Percentiles rank a stretch among this genome's conserved stretches.
Evolutionary conservation across 148 eudicot species (phyloP).

Genomic region (Rhododendron vialii): DNA sequence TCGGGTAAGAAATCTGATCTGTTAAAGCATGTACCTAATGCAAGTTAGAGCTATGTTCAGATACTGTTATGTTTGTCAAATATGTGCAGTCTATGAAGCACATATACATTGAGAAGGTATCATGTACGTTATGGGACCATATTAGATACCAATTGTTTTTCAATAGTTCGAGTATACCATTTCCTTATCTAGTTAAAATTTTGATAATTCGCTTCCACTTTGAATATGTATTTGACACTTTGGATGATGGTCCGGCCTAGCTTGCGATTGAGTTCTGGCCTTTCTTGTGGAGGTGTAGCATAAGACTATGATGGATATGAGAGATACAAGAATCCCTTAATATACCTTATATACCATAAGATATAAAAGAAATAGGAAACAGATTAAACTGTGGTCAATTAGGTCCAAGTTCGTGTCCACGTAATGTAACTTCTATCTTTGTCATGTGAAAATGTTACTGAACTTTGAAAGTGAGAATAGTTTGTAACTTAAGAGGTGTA

Average conservation of each 20-base stretch:
- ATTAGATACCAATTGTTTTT: not conserved
- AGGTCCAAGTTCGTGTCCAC: not conserved
- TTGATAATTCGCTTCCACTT: not conserved
- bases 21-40: not conserved
- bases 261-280: not conserved
- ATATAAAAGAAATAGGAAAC: not conserved
- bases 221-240: not conserved
- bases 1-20: constrained; percentile 54
- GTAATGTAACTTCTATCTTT: not conserved
- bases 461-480: not conserved
- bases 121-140: too few species aligned
- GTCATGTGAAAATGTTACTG: not conserved
- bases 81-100: not conserved
- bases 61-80: not conserved
- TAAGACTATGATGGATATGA: not conserved
- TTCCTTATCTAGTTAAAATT: not conserved
- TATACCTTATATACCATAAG: not conserved
- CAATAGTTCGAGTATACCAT: not conserved
- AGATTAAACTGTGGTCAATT: not conserved
- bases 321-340: not conserved
- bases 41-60: not conserved
- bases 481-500: not conserved
- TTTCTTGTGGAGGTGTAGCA: not conserved
- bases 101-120: not conserved
- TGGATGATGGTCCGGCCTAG: not conserved